Percentiles rank a stretch among this genome's conserved stretches.
These are phyloP conservation scores for Peronospora tabacina DNA, from an alignment of 352 stramenopile species.

Conservation along the genomic window DNA sequence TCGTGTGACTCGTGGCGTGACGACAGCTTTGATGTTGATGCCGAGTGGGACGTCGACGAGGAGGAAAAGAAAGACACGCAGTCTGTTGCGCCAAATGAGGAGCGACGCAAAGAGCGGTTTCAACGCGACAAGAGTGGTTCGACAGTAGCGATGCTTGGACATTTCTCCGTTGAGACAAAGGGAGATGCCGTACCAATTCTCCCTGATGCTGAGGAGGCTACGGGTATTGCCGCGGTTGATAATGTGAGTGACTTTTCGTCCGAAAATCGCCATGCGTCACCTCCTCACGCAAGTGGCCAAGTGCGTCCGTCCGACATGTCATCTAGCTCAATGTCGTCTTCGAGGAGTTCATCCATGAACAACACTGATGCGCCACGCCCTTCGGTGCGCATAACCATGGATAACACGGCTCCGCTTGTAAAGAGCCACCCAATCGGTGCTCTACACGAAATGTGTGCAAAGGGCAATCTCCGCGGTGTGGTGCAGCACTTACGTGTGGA, in stretches of 20 bases:
- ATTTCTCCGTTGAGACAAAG: conserved; percentile 60
- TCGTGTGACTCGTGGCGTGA: conserved; percentile 32
- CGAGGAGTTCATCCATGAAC: conserved; percentile 31
- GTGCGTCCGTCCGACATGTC: conserved; percentile 38
- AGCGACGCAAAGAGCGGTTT: conserved; percentile 18
- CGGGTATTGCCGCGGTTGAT: conserved; percentile 48
- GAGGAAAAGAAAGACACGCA: conserved; percentile 24
- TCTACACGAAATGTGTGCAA: conserved; percentile 69
- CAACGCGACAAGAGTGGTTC: conserved; percentile 46
- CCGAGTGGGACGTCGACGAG: conserved; percentile 23
- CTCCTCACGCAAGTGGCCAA: conserved; percentile 20
- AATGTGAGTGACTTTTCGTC: conserved; percentile 42
- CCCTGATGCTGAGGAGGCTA: conserved; percentile 41
- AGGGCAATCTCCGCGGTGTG: conserved; percentile 70
- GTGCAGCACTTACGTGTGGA: conserved; percentile 72
- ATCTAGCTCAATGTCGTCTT: conserved; percentile 25
- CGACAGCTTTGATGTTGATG: conserved; percentile 33
- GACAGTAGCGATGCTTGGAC: conserved; percentile 62
- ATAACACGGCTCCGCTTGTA: conserved; percentile 58
- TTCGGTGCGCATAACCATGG: conserved; percentile 65
- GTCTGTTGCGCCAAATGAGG: conserved; percentile 6
- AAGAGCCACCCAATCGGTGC: conserved; percentile 74
- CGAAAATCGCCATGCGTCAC: conserved; percentile 25
- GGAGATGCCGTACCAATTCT: conserved; percentile 45
- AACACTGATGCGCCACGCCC: conserved; percentile 41